Conservation (phyloP, 495 filamentous ascomycete genomes). For the Tirmania nivea region DNA sequence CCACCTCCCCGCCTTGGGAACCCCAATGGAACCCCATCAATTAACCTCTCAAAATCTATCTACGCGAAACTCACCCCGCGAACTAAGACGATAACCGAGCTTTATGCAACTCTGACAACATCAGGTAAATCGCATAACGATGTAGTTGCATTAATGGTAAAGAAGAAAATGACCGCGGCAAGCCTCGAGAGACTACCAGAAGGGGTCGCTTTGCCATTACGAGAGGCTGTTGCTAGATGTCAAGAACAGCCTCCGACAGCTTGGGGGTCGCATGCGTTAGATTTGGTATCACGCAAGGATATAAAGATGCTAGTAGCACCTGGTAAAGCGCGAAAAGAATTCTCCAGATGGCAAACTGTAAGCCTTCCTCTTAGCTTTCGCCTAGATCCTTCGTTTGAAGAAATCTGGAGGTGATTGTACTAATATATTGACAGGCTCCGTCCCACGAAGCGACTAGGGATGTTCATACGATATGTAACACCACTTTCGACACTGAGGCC, state of each 20-base stretch:
- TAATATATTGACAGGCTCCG: conserved; percentile 23
- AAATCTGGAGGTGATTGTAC: neutral
- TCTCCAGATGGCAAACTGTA: conserved; percentile 17
- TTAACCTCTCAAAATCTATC: conserved; percentile 11
- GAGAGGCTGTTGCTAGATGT: conserved; percentile 63
- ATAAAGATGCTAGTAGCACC: conserved; percentile 42
- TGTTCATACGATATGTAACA: conserved; percentile 49
- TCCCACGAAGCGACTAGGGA: conserved; percentile 46
- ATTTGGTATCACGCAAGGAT: conserved; percentile 65
- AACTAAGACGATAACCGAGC: conserved; percentile 40
- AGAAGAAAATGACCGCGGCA: conserved; percentile 32
- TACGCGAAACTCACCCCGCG: conserved; percentile 35
- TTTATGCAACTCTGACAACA: conserved; percentile 21
- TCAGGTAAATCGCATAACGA: conserved; percentile 23
- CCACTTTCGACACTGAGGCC: conserved; percentile 34
- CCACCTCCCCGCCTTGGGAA: conserved; percentile 17
- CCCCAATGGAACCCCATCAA: conserved; percentile 15
- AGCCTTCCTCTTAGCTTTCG: neutral
- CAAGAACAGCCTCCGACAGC: conserved; percentile 57
- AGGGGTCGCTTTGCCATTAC: conserved; percentile 51
- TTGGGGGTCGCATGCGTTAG: conserved; percentile 48
- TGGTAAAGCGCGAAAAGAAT: conserved; percentile 20
- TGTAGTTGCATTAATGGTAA: conserved; percentile 39
- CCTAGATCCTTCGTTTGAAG: neutral
- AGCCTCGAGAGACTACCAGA: conserved; percentile 68